Conservation (phyloP, 2,329 filamentous ascomycete species). For the Trichoderma cornu-damae region DNA sequence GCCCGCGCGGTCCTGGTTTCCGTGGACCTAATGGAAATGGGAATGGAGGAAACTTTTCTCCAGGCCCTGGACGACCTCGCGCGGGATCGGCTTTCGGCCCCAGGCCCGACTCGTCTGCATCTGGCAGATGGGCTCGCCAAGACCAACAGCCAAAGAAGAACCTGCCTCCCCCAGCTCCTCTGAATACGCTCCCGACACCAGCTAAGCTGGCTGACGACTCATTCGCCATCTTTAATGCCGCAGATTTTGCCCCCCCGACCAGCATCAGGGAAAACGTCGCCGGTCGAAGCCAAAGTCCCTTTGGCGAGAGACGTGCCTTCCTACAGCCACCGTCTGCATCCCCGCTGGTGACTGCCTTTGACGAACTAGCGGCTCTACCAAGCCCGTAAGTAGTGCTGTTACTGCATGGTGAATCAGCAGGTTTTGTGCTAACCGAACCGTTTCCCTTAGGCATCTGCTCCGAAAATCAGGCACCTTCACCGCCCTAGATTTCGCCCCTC, state of each 20-base stretch:
- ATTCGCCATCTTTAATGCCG: conserved; percentile 60
- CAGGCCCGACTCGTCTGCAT: conserved; percentile 59
- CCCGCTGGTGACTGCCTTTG: conserved; percentile 78
- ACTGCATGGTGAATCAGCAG: too few relatives aligned
- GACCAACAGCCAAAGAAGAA: conserved; percentile 40
- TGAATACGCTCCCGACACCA: conserved; percentile 77
- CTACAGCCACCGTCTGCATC: conserved; percentile 68
- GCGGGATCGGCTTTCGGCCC: conserved; percentile 40
- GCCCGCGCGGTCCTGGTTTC: conserved; percentile 23
- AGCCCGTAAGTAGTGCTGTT: conserved; percentile 68
- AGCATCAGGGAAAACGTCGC: conserved; percentile 60
- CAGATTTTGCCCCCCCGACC: conserved; percentile 82
- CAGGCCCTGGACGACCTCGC: conserved; percentile 50
- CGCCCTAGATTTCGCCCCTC: conserved; percentile 73
- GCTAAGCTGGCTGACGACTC: conserved; percentile 77
- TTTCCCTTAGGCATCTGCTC: conserved; percentile 54
- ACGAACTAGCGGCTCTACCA: conserved; percentile 78
- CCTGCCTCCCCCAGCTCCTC: conserved; percentile 63
- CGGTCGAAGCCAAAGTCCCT: conserved; percentile 62
- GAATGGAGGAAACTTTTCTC: conserved; percentile 43
- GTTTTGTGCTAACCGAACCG: conserved; percentile 26
- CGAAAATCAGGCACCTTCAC: conserved; percentile 77
- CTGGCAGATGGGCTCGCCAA: conserved; percentile 44
- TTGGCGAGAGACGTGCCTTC: conserved; percentile 65
- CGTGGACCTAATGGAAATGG: conserved; percentile 26